These are phyloP conservation scores for Acacia concinna DNA, from an alignment of 331 rosid genomes.

Conservation along the genomic window DNA sequence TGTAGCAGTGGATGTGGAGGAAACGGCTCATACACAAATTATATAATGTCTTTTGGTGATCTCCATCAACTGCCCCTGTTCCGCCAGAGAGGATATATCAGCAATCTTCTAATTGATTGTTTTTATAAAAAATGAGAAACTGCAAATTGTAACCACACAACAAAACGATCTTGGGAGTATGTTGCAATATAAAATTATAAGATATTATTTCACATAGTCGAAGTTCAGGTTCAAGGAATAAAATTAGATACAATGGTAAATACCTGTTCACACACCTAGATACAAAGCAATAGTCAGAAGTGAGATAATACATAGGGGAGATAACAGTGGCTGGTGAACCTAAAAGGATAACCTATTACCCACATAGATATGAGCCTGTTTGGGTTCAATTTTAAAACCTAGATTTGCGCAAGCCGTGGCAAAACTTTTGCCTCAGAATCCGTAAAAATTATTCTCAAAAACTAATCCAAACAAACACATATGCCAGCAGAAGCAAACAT, in stretches of 20 bases:
- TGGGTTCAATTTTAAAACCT: too few relatives aligned
- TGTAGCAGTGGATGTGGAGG: slow-evolving; percentile 72
- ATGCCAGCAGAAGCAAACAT: background rate
- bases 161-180: background rate
- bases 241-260: background rate
- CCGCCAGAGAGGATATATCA: slow-evolving; percentile 19
- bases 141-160: background rate
- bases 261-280: background rate
- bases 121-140: background rate
- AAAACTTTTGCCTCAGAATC: too few relatives aligned
- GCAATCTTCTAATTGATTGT: slow-evolving; percentile 29
- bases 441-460: too few relatives aligned
- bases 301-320: background rate
- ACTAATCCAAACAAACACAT: too few relatives aligned
- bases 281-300: background rate
- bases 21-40: slow-evolving; percentile 74
- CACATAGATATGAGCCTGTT: background rate
- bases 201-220: background rate
- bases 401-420: too few relatives aligned
- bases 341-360: background rate
- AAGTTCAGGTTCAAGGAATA: background rate
- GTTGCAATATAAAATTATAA: too few relatives aligned
- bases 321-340: background rate
- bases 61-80: slow-evolving; percentile 30
- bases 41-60: slow-evolving; percentile 40